Evolutionary conservation across 768 basidiomycete genomes (phyloP), one percentile per base, ranked within the genome.

Genomic region (Lactifluus volemus): DNA sequence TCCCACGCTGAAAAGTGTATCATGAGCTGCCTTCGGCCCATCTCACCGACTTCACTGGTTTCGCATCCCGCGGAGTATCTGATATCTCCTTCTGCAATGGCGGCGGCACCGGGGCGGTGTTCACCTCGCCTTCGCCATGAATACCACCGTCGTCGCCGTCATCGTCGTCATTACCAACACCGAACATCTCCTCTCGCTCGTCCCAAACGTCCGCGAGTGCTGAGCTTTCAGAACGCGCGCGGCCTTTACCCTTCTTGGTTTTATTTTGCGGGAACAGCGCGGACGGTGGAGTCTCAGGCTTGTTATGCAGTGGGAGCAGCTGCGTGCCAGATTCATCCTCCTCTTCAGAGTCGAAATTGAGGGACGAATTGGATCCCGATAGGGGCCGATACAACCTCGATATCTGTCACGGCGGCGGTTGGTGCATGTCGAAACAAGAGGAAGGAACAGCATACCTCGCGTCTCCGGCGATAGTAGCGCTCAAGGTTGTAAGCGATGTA

Each of bases 311-410:
- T 3, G 87, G 85, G 21, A 89, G 80, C 11, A 88, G 75, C 60
- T 82, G 86, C 1, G 81, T 80, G 11, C 75, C 78, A 61, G 68
- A 72, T 15, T 71, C 76, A 52, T 80, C 77, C 17, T 79, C 80
- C 12, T 82, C 82, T 2, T 76, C 74, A 44, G 88, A 85, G 44
- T 80, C 67, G 79, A 36, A 73, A 55, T 67, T 74, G 63, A 63
- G 75, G 65, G 68, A 63, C 4, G 68, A 59, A 0, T 59, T 59
- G 6, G 79, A 81, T 2, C 77, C 78, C 57, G 81, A 73, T 38
- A 93, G 75, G 0, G 90, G 90, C 45, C 81, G 83, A 71, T 93
- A 93, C 4, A 93, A 75, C 5, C 88, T 83, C 19, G 84, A 78
- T 61, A 92, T 92, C 88, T 90, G 65, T 25, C 50, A 11, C 11